These are phyloP conservation scores for Eruca vesicaria DNA, from an alignment of 441 rosid genomes.

Conservation along the genomic window DNA sequence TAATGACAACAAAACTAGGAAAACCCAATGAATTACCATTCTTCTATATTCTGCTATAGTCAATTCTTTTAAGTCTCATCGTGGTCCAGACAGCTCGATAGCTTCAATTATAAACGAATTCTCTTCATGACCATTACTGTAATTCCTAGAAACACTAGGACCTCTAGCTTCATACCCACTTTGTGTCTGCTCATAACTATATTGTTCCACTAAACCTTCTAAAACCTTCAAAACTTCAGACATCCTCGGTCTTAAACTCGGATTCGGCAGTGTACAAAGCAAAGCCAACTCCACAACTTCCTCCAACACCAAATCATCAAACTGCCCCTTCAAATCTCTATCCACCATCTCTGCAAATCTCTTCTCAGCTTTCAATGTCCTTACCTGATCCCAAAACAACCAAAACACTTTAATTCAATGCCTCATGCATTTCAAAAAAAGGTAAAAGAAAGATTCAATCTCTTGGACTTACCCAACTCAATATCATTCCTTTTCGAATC, in stretches of 20 bases:
- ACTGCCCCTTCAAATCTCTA: conserved; percentile 72
- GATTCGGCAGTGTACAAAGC: conserved; percentile 72
- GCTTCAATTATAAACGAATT: conserved; percentile 90
- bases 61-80: conserved; percentile 36
- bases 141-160: conserved; percentile 57
- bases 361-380: conserved; percentile 69
- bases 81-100: conserved; percentile 93
- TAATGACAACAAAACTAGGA: not conserved
- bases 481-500: conserved; percentile 85
- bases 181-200: conserved; percentile 47
- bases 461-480: conserved; percentile 64
- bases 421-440: not conserved
- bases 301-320: conserved; percentile 62
- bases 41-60: not conserved
- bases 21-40: not conserved
- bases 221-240: conserved; percentile 66
- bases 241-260: conserved; percentile 75
- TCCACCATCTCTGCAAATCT: conserved; percentile 70
- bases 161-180: conserved; percentile 46
- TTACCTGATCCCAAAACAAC: conserved; percentile 48
- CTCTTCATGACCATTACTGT: conserved; percentile 57
- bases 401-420: not conserved
- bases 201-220: conserved; percentile 66
- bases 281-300: conserved; percentile 62
- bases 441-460: not conserved